A percentile compares a stretch with the other conserved stretches of the same genome.
These are phyloP conservation scores for Vavraia culicis DNA, from an alignment of 371 early-diverging fungal genomes.

Conservation along the genomic window DNA sequence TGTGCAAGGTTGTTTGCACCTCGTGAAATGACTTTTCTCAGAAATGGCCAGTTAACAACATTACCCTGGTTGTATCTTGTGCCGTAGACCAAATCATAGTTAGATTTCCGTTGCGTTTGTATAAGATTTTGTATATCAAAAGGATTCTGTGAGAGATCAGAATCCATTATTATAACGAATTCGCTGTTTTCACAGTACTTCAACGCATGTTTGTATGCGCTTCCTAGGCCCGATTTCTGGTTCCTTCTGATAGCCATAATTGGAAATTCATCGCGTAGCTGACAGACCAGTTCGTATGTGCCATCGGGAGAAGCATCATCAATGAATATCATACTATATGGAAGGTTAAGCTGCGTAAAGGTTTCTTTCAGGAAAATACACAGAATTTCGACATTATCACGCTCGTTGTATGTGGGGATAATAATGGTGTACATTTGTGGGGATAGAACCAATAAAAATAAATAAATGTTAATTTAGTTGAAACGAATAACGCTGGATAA, in stretches of 20 bases:
- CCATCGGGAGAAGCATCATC: constrained; percentile 96
- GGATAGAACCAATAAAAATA: too few relatives aligned
- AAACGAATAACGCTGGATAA: too few relatives aligned
- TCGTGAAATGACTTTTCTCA: constrained; percentile 75
- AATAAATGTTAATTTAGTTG: too few relatives aligned
- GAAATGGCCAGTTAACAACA: constrained; percentile 90
- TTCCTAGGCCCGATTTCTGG: constrained; percentile 81
- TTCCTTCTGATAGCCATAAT: constrained; percentile 63
- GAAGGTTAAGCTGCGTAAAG: constrained; percentile 53
- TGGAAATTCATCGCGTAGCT: constrained; percentile 45
- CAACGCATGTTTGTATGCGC: constrained; percentile 81
- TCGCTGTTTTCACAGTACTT: constrained; percentile 71
- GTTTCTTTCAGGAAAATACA: constrained; percentile 63
- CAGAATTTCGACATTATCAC: constrained; percentile 77
- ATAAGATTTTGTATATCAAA: constrained; percentile 64
- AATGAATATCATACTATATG: constrained; percentile 82
- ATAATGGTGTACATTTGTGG: too few relatives aligned
- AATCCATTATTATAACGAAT: constrained; percentile 87
- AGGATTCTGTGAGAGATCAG: constrained; percentile 95
- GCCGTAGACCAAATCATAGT: constrained; percentile 74
- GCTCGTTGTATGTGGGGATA: constrained; percentile 91
- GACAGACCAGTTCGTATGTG: constrained; percentile 68
- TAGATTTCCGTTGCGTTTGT: constrained; percentile 48
- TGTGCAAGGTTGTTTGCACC: constrained; percentile 83
- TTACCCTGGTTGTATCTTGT: constrained; percentile 66